A percentile compares a stretch with the other conserved stretches of the same genome.
phyloP scores from a whole-genome alignment of 2,329 filamentous ascomycete genomes.

The Alternaria brassicae region DNA sequence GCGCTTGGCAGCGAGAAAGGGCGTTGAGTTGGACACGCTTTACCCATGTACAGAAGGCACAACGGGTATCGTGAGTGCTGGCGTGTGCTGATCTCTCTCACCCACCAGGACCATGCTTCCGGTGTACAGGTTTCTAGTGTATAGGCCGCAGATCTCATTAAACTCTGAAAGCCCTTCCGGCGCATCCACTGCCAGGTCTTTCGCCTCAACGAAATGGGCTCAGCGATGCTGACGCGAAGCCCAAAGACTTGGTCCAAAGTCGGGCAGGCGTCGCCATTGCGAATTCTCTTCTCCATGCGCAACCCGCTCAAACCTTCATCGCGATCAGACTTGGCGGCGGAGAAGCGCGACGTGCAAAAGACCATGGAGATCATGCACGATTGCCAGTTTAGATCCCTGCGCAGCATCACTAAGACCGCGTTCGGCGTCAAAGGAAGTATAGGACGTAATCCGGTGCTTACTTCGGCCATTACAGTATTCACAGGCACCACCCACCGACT shows the following conservation, averaged over 20 bases:
- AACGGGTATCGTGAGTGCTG: neutral
- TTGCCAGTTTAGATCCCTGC: neutral
- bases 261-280: neutral
- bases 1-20: neutral
- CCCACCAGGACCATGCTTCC: neutral
- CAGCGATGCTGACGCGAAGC: neutral
- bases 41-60: no score
- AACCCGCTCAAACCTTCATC: neutral
- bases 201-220: neutral
- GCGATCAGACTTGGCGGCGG: neutral
- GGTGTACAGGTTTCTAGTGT: neutral
- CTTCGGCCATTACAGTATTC: neutral
- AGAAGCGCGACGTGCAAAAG: neutral
- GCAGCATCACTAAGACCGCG: neutral
- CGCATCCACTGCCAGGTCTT: neutral
- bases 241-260: neutral
- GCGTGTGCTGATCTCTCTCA: neutral
- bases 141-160: neutral
- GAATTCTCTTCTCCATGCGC: neutral
- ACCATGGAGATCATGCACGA: neutral
- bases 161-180: neutral
- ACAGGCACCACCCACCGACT: neutral
- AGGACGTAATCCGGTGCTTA: slow-evolving; percentile 1
- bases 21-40: neutral
- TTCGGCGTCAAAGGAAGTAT: neutral